A percentile compares a stretch with the other conserved stretches of the same genome.
Conservation (phyloP, 2,329 filamentous ascomycete genomes). For the Aspergillus neoniger region DNA sequence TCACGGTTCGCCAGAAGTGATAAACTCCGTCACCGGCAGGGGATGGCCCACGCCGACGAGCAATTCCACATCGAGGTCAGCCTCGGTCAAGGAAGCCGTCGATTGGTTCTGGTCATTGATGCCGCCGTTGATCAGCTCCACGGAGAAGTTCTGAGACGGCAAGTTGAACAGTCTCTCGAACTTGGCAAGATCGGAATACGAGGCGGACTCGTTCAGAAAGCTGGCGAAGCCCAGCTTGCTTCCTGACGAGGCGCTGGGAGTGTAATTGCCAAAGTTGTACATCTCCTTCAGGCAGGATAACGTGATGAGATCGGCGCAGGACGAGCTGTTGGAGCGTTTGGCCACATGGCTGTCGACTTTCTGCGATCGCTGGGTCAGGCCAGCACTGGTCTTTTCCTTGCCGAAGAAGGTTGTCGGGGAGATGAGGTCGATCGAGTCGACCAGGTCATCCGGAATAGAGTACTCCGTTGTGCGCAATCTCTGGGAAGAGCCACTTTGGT, state of each 20-base stretch:
- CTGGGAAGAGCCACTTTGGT: constrained; percentile 39
- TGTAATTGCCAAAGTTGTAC: constrained; percentile 54
- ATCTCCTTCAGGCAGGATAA: constrained; percentile 52
- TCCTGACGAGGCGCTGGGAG: constrained; percentile 46
- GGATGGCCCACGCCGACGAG: constrained; percentile 58
- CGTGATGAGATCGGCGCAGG: constrained; percentile 40
- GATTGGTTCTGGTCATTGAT: constrained; percentile 42
- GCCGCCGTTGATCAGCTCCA: constrained; percentile 43
- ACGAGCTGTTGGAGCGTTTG: constrained; percentile 7
- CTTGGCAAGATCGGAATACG: constrained; percentile 48
- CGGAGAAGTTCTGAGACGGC: constrained; percentile 37
- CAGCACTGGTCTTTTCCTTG: constrained; percentile 26
- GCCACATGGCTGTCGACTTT: constrained; percentile 1
- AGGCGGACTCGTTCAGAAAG: constrained; percentile 56
- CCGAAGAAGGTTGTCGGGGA: constrained; percentile 57
- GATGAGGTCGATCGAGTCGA: constrained; percentile 48
- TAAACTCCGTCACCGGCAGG: constrained; percentile 46
- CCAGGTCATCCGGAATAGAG: constrained; percentile 44
- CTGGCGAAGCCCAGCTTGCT: constrained; percentile 54
- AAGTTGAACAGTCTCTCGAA: constrained; percentile 47
- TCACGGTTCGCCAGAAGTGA: constrained; percentile 3
- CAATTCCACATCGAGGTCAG: constrained; percentile 62
- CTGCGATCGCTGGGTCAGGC: background rate
- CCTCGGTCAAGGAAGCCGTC: constrained; percentile 52
- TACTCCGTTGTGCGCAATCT: constrained; percentile 48